Percentiles rank a stretch among this genome's conserved stretches.
phyloP scores from a whole-genome alignment of 495 filamentous ascomycete species.

The Gamarada debralockiae region DNA sequence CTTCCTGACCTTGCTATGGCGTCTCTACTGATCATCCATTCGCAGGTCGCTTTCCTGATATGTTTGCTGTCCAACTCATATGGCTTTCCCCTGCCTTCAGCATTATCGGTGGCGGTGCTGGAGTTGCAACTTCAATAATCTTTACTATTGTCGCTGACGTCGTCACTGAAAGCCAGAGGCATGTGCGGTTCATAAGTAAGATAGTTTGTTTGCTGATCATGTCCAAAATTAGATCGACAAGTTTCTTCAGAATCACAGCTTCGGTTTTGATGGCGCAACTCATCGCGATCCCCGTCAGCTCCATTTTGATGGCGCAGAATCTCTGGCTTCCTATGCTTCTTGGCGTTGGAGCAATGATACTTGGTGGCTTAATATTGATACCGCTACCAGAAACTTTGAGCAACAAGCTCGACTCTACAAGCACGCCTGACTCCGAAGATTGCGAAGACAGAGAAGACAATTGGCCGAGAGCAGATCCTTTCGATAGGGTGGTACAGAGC shows the following conservation, averaged over 20 bases:
- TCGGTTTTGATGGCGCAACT: neutral
- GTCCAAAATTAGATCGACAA: neutral
- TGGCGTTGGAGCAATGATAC: neutral
- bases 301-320: conserved; percentile 1
- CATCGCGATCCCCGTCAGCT: conserved; percentile 1
- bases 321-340: neutral
- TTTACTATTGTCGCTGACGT: conserved; percentile 9
- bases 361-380: neutral
- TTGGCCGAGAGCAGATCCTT: neutral
- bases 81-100: neutral
- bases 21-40: no score
- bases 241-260: conserved; percentile 3
- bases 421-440: neutral
- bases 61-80: conserved; percentile 3
- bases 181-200: neutral
- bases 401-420: neutral
- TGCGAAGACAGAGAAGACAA: no score
- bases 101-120: conserved; percentile 6
- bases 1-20: no score
- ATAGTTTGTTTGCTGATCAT: neutral
- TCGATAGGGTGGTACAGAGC: neutral
- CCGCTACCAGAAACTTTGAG: neutral
- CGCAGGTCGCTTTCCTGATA: no score
- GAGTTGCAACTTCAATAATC: neutral
- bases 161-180: conserved; percentile 5